phyloP scores from a whole-genome alignment of 257 asterid species.

The Solanum medicagineum region DNA sequence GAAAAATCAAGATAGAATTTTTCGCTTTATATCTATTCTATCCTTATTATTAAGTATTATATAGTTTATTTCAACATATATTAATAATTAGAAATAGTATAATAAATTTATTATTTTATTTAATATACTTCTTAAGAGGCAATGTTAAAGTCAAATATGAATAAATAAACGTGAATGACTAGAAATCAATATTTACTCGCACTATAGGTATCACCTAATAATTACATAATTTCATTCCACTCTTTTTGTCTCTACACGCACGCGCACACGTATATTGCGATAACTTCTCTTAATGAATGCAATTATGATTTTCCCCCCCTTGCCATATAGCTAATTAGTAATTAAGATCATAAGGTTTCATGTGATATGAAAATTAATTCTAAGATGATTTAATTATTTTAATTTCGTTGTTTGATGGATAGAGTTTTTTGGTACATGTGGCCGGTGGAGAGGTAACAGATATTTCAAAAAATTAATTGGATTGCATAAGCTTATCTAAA shows the following conservation, averaged over 20 bases:
- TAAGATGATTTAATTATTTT: background rate
- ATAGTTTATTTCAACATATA: too few relatives aligned
- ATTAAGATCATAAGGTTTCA: background rate
- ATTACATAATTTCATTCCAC: background rate
- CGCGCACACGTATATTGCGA: background rate
- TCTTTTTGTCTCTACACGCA: background rate
- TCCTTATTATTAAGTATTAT: background rate
- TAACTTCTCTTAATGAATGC: background rate
- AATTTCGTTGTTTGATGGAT: accelerated
- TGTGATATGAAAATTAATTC: background rate
- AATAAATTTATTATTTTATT: too few relatives aligned
- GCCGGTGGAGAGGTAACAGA: background rate
- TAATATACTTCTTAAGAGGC: accelerated
- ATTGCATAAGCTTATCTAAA: too few relatives aligned
- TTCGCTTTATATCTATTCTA: too few relatives aligned
- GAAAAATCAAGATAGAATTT: too few relatives aligned
- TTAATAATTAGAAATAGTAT: too few relatives aligned
- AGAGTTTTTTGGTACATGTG: background rate
- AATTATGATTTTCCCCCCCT: too few relatives aligned
- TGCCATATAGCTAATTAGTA: background rate
- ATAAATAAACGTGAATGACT: too few relatives aligned
- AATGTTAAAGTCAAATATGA: background rate
- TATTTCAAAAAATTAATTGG: too few relatives aligned
- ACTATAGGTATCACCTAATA: background rate
- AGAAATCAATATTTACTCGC: background rate